Evolutionary conservation across 2,329 filamentous ascomycete species (phyloP), one percentile per base, ranked within the genome.

Genomic region (Thermochaetoides dissita): DNA sequence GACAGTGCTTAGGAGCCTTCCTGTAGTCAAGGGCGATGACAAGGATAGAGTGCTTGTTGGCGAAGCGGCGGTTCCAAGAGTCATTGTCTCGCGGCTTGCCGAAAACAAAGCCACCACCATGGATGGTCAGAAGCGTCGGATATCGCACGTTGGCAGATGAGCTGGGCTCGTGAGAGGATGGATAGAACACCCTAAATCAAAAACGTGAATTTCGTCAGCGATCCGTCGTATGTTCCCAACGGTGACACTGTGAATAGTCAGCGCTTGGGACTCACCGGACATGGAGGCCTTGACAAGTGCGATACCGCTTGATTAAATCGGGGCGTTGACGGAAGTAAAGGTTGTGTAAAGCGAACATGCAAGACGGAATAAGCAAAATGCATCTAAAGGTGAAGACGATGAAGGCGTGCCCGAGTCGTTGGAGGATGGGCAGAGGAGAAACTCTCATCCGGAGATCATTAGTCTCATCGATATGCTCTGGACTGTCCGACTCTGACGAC

Each of bases 41-140:
- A 7, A 72, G 54, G 44, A 66, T 57, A 40, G 53, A 51, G 40
- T 64, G 58, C 1, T 53, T 47, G 39, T 62, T 55, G 24, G 67
- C 59, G 47, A 69, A 68, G 42, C 50, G 47, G 34, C 54, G 54
- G 53, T 66, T 71, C 59, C 69, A 69, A n/a, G 50, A 49, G 53
- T 72, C 67, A 49, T 70, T 66, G 36, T 65, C 54, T 38, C 55
- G 44, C 1, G 68, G 61, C 12, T 60, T 51, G 53, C 65, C 62
- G 36, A 73, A 29, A 29, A 59, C 57, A 51, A 69, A 71, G 34
- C 68, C 69, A 44, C 71, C 69, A 41, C 70, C 70, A 49, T 75
- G 71, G 49, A 72, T 62, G 41, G 66, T 63, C 36, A 75, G 57
- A 37, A 72, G 59, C 2, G 65, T 57, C 1, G 69, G 67, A 24